A percentile compares a stretch with the other conserved stretches of the same genome.
phyloP scores from a whole-genome alignment of 108 stramenopile genomes.

The Cyclotella sp. region DNA sequence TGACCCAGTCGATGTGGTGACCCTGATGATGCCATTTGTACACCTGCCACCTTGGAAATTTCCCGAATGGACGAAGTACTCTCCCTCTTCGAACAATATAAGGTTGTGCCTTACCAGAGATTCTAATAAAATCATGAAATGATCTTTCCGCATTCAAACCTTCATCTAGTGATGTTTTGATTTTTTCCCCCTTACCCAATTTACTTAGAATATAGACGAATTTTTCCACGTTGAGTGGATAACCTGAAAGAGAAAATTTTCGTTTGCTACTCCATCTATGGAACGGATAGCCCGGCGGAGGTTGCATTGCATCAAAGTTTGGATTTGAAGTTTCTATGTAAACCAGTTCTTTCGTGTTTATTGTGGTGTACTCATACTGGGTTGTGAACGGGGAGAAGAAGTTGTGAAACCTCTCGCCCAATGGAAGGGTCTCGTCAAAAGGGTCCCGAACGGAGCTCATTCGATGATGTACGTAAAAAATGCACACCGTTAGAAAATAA shows the following conservation, averaged over 20 bases:
- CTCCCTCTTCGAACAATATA: slow-evolving; percentile 29
- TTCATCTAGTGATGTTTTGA: slow-evolving; percentile 18
- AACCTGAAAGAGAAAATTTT: slow-evolving; percentile 15
- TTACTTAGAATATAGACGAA: slow-evolving; percentile 32
- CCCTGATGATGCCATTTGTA: slow-evolving; percentile 42
- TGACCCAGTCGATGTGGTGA: slow-evolving; percentile 42
- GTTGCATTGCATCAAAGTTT: slow-evolving; percentile 25
- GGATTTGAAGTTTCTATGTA: slow-evolving; percentile 15
- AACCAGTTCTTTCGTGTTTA: slow-evolving; percentile 26
- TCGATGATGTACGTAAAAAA: background rate
- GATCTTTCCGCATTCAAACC: slow-evolving; percentile 22
- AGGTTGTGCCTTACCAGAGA: slow-evolving; percentile 25
- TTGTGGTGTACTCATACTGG: slow-evolving; percentile 11
- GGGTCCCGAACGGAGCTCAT: no score
- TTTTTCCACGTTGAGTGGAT: slow-evolving; percentile 35
- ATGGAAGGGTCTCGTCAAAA: background rate
- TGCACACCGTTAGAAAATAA: background rate
- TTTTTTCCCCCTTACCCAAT: slow-evolving; percentile 32
- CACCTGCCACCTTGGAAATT: slow-evolving; percentile 25
- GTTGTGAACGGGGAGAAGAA: background rate
- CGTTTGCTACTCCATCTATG: slow-evolving; percentile 27
- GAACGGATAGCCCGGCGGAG: slow-evolving; percentile 33
- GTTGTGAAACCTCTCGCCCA: background rate
- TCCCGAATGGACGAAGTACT: slow-evolving; percentile 29
- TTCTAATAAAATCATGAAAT: slow-evolving; percentile 26